Evolutionary conservation across 352 stramenopile species (phyloP).

Genomic region (Pythium apleroticum): DNA sequence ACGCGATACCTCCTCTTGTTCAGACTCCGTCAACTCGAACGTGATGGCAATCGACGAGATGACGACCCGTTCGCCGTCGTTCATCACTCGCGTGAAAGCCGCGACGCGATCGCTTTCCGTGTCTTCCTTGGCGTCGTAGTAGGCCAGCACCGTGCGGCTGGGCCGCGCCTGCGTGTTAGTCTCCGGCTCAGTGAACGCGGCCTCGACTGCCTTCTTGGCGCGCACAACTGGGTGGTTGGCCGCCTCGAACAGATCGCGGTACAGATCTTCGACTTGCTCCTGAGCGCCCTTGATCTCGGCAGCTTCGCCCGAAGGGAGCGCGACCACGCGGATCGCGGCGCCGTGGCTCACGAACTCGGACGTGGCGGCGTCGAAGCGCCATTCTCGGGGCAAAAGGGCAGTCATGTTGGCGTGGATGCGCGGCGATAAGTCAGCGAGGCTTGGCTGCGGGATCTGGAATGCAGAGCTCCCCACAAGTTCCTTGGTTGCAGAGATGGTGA

Average conservation of each 20-base stretch:
- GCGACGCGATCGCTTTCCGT: conserved; percentile 7
- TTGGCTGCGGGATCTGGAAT: too few relatives aligned
- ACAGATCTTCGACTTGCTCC: conserved; percentile 14
- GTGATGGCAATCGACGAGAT: conserved; percentile 10
- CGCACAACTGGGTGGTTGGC: neutral
- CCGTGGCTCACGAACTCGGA: conserved; percentile 4
- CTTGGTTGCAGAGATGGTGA: too few relatives aligned
- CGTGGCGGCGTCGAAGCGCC: conserved; percentile 5
- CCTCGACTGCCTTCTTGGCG: conserved; percentile 3
- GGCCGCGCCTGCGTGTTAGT: neutral
- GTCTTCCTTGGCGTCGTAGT: conserved; percentile 7
- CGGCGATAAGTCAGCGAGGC: too few relatives aligned
- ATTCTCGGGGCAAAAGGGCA: conserved; percentile 3
- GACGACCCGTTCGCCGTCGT: conserved; percentile 6
- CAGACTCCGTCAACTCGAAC: neutral
- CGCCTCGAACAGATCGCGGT: conserved; percentile 7
- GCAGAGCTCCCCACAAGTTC: too few relatives aligned
- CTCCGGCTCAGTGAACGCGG: conserved; percentile 8
- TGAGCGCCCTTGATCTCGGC: conserved; percentile 2
- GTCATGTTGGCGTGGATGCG: neutral
- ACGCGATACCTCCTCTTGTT: conserved; percentile 4
- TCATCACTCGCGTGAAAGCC: conserved; percentile 11
- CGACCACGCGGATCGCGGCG: conserved; percentile 14
- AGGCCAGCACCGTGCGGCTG: conserved; percentile 12
- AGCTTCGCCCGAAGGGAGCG: conserved; percentile 4